These are phyloP conservation scores for Picochlorum costavermella DNA, from an alignment of 139 green algal species.

Conservation along the genomic window DNA sequence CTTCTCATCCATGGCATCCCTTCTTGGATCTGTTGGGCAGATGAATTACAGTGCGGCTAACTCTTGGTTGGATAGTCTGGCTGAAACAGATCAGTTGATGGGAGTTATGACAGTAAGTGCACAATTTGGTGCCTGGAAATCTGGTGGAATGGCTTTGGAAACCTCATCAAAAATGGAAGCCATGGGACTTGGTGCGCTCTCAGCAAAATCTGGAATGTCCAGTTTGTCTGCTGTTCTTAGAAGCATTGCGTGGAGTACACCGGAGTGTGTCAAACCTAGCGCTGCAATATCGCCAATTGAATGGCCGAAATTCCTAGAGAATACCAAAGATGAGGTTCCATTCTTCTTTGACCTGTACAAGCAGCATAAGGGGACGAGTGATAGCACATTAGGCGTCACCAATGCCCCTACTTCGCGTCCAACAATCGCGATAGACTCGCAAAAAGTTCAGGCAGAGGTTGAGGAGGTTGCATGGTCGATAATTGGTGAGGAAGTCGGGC, in stretches of 20 bases:
- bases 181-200: conserved; percentile 28
- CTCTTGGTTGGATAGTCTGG: conserved; percentile 43
- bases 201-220: conserved; percentile 16
- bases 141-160: conserved; percentile 36
- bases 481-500: conserved; percentile 14
- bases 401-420: neutral
- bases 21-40: conserved; percentile 60
- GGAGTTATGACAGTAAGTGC: conserved; percentile 37
- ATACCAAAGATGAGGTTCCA: neutral
- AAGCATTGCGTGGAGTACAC: neutral
- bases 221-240: conserved; percentile 17
- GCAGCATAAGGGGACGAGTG: neutral
- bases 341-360: neutral
- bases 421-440: neutral
- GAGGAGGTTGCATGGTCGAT: conserved; percentile 10
- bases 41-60: conserved; percentile 57
- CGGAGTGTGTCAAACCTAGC: neutral
- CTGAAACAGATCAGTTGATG: neutral
- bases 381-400: neutral
- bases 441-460: conserved; percentile 3
- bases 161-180: conserved; percentile 21
- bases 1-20: conserved; percentile 56
- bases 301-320: conserved; percentile 18
- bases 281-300: conserved; percentile 21
- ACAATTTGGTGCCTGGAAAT: conserved; percentile 64